These are phyloP conservation scores for Ogataea neopini DNA, from an alignment of 805 yeast genomes.

Conservation along the genomic window DNA sequence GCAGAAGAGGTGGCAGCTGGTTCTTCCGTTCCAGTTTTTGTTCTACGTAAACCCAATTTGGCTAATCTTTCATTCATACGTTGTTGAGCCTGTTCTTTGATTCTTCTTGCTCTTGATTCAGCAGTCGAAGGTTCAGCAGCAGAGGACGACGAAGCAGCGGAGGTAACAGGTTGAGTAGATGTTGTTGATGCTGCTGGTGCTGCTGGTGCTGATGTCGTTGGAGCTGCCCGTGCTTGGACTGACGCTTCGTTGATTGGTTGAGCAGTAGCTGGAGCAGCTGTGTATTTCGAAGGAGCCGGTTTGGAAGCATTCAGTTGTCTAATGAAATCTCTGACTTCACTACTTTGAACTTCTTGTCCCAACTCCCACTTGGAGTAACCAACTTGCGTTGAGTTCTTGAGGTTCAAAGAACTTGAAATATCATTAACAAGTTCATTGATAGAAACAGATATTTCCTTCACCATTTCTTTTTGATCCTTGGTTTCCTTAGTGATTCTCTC, in stretches of 20 bases:
- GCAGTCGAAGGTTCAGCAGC: slow-evolving; percentile 35
- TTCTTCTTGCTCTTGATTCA: slow-evolving; percentile 71
- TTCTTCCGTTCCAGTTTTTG: slow-evolving; percentile 13
- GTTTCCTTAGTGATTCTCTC: slow-evolving; percentile 54
- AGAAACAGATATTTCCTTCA: slow-evolving; percentile 71
- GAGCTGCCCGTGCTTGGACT: too few relatives aligned
- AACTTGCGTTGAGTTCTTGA: slow-evolving; percentile 37
- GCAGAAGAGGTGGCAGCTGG: slow-evolving; percentile 8
- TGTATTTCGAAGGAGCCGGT: slow-evolving; percentile 17
- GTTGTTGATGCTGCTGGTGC: neutral
- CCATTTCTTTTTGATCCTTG: slow-evolving; percentile 55
- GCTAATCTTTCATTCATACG: slow-evolving; percentile 86
- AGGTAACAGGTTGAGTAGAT: neutral
- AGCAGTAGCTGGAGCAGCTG: slow-evolving; percentile 1
- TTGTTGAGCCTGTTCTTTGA: slow-evolving; percentile 80
- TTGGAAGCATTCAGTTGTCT: slow-evolving; percentile 46
- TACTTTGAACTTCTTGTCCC: slow-evolving; percentile 74
- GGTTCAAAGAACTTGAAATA: slow-evolving; percentile 35
- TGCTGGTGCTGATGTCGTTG: too few relatives aligned
- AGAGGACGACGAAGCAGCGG: neutral
- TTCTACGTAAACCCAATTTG: slow-evolving; percentile 65
- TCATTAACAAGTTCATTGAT: slow-evolving; percentile 58
- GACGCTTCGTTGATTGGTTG: neutral
- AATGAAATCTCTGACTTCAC: slow-evolving; percentile 61
- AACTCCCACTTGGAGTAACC: slow-evolving; percentile 76